Evolutionary conservation across 2,329 filamentous ascomycete genomes (phyloP), one percentile per base, ranked within the genome.

Genomic region (Ophiostoma novo-ulmi): DNA sequence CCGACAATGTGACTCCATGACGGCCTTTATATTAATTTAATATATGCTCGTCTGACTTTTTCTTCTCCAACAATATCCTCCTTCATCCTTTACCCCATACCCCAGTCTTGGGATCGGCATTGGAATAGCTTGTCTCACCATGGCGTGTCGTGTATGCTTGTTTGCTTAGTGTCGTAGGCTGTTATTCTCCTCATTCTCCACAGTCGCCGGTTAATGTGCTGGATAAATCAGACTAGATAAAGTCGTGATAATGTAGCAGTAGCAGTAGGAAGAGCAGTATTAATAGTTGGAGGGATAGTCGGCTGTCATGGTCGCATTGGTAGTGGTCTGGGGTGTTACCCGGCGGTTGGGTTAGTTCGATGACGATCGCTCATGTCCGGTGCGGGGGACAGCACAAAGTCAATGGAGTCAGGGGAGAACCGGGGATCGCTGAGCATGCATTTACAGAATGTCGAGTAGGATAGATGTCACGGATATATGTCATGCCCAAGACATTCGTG

Each of bases 71-170:
- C 2, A 3, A 31, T 3, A 31, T 31, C 31, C 31, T 31, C 31
- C 31, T 2, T 20, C 44, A 17, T 48, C 41, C 38, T 48, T 48
- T 48, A 48, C 44, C 44, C 44, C 44, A 48, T 48, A 48, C 44
- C 44, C 44, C 44, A 48, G 44, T 48, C 44, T 48, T 48, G 44
- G 44, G 44, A 48, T 48, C 44, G 44, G 44, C 44, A 48, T 48
- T 48, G 6, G 44, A n/a, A 48, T n/a, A 48, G 44, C 44, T 48
- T 48, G 44, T 48, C 44, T 3, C 3, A 10, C 38, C 38, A 39
- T 39, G 8, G 38, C 38, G 10, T 39, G 38, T 1, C 1, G 10
- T 10, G 38, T 39, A 48, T 48, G 44, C 44, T 48, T 48, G 44
- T 48, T 48, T 48, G 44, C n/a, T n/a, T n/a, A 20, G 20, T 17